A percentile compares a stretch with the other conserved stretches of the same genome.
Evolutionary conservation across 164 flowering plant species (phyloP).

Genomic region (Chimonanthus salicifolius): DNA sequence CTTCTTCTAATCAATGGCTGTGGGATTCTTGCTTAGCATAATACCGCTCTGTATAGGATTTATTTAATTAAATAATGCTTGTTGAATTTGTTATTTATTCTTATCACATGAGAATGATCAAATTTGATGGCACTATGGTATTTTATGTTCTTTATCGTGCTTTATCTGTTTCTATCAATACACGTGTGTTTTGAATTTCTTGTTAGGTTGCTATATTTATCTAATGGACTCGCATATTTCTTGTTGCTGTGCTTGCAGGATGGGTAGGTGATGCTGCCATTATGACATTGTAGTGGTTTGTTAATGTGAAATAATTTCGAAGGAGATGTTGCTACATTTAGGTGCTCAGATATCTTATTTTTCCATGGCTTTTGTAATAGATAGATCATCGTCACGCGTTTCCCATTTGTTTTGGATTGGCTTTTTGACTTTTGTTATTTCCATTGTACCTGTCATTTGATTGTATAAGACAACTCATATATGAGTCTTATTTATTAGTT

Average conservation of each 20-base stretch:
- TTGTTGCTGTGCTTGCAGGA: slow-evolving; percentile 45
- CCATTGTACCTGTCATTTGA: too few species aligned
- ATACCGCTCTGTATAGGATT: too few species aligned
- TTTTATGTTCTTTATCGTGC: background rate
- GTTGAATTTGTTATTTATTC: too few species aligned
- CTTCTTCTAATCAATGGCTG: too few species aligned
- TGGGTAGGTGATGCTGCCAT: slow-evolving; percentile 44
- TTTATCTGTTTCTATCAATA: background rate
- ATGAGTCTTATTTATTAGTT: too few species aligned
- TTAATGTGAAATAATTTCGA: background rate
- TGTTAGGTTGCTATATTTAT: background rate
- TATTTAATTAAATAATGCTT: too few species aligned
- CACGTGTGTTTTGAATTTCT: background rate
- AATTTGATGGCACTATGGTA: background rate
- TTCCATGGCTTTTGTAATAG: background rate
- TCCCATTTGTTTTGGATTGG: too few species aligned
- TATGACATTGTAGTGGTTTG: slow-evolving; percentile 7
- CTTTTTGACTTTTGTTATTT: too few species aligned
- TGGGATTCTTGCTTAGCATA: too few species aligned
- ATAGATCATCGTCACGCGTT: too few species aligned
- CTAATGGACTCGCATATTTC: slow-evolving; percentile 4
- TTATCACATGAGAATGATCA: background rate
- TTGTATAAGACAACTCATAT: too few species aligned
- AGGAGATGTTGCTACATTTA: background rate
- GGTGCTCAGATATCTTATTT: slow-evolving; percentile 3